Conservation (phyloP, 2,329 filamentous ascomycete species). For the Ceratocystis eucalypticola region DNA sequence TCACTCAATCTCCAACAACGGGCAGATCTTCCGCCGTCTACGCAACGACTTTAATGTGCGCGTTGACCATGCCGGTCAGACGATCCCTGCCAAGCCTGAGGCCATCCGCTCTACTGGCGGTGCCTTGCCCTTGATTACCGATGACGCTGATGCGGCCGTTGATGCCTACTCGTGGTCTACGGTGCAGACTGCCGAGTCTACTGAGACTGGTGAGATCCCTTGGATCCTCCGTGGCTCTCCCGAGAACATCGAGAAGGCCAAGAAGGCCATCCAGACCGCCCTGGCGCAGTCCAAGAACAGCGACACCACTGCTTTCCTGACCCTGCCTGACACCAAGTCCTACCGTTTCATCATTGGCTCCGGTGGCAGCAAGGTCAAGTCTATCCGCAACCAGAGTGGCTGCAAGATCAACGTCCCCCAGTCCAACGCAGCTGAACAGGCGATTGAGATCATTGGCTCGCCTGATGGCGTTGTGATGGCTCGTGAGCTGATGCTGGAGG, state of each 20-base stretch:
- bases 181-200: conserved; percentile 43
- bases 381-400: conserved; percentile 79
- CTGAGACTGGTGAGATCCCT: conserved; percentile 61
- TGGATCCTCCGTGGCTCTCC: conserved; percentile 75
- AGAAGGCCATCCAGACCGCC: conserved; percentile 57
- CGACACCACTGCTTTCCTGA: conserved; percentile 68
- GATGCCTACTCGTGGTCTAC: conserved; percentile 74
- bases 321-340: conserved; percentile 75
- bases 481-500: conserved; percentile 74
- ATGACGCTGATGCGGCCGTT: conserved; percentile 52
- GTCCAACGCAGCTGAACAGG: conserved; percentile 59
- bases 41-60: conserved; percentile 77
- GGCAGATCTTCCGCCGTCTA: conserved; percentile 83
- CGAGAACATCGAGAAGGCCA: conserved; percentile 72
- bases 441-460: conserved; percentile 77
- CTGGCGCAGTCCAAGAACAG: conserved; percentile 58
- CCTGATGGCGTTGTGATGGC: conserved; percentile 74
- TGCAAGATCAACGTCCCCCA: conserved; percentile 90
- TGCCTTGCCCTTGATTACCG: conserved; percentile 80
- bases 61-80: conserved; percentile 76
- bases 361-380: conserved; percentile 81
- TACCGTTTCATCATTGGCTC: conserved; percentile 86
- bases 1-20: conserved; percentile 74
- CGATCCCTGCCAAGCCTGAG: conserved; percentile 56
- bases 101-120: conserved; percentile 44